A percentile compares a stretch with the other conserved stretches of the same genome.
Evolutionary conservation across 2,329 filamentous ascomycete species (phyloP).

Genomic region (Botrytis aclada): DNA sequence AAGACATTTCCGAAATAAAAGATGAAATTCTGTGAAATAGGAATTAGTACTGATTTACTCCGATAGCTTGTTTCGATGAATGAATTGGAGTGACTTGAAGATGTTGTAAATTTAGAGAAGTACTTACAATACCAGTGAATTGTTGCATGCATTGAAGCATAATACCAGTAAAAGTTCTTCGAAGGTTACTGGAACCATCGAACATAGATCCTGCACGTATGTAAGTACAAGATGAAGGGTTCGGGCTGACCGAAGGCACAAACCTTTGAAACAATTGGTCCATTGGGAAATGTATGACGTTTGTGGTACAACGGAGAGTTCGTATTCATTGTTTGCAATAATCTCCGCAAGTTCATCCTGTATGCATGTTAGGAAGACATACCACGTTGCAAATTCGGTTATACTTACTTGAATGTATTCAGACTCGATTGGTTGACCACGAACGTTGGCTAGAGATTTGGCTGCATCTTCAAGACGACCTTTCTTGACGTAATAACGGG

Average conservation of each 20-base stretch:
- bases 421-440: slow-evolving; percentile 70
- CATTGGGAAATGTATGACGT: slow-evolving; percentile 66
- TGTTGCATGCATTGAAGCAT: slow-evolving; percentile 80
- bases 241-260: slow-evolving; percentile 54
- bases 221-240: slow-evolving; percentile 77
- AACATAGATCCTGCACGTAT: slow-evolving; percentile 9
- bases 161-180: slow-evolving; percentile 67
- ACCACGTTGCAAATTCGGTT: neutral
- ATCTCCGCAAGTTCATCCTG: slow-evolving; percentile 74
- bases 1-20: slow-evolving; percentile 86
- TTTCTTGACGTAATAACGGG: slow-evolving; percentile 81
- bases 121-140: slow-evolving; percentile 58
- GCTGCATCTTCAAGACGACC: slow-evolving; percentile 65
- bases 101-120: neutral
- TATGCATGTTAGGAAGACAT: neutral
- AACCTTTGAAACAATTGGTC: slow-evolving; percentile 66
- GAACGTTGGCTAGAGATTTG: slow-evolving; percentile 60
- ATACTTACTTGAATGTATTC: slow-evolving; percentile 61
- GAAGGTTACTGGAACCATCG: slow-evolving; percentile 50
- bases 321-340: slow-evolving; percentile 84
- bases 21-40: slow-evolving; percentile 65
- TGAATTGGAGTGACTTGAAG: neutral
- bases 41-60: neutral
- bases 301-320: slow-evolving; percentile 65
- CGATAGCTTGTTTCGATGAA: neutral